Evolutionary conservation across 805 yeast genomes (phyloP), one percentile per base, ranked within the genome.

Genomic region (Starmerella powellii): DNA sequence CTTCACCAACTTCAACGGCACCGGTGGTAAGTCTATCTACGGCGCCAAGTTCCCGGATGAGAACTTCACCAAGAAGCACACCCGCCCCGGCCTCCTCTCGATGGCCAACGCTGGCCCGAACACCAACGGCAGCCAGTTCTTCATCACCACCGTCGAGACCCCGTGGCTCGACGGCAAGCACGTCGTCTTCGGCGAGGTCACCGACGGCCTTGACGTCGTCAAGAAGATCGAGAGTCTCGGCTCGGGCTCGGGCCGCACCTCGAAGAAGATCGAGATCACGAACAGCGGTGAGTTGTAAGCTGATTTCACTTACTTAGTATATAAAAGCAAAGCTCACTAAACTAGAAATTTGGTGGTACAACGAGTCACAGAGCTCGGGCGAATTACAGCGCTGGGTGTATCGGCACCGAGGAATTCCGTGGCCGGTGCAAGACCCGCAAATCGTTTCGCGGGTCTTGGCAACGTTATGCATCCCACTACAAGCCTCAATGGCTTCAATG

Each of bases 51-150:
- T 85, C 58, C 69, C 68, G 4, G 95, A 86, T 61, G 96, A 86
- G 70, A 83, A 79, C 76, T 58, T 70, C 67, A 51, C 58, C 60
- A 68, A 70, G 68, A 78, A 65, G 60, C 96, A 88, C 73, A 68
- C 70, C 69, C 71, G 76, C 65, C 77, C 93, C 72, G 73, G 86
- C 74, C 68, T 80, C 66, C 65, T 84, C 59, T 83, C 95, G 50
- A 88, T 88, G 96, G 96, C 96, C 64, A 88, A 88, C 64, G 93
- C 96, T 51, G 96, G 96, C 56, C 94, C 94, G 66, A 83, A 85
- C 78, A 84, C 96, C 70, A 88, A 88, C 70, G 96, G 96, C 45
- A 86, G 95, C 42, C 97, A 87, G 70, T 87, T 87, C 69, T 87
- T 88, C 75, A 80, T 85, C 70, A 85, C 95, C 64, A 85, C 95